Evolutionary conservation across 345 rosid genomes (phyloP).

Genomic region (Diplotaxis tenuifolia): DNA sequence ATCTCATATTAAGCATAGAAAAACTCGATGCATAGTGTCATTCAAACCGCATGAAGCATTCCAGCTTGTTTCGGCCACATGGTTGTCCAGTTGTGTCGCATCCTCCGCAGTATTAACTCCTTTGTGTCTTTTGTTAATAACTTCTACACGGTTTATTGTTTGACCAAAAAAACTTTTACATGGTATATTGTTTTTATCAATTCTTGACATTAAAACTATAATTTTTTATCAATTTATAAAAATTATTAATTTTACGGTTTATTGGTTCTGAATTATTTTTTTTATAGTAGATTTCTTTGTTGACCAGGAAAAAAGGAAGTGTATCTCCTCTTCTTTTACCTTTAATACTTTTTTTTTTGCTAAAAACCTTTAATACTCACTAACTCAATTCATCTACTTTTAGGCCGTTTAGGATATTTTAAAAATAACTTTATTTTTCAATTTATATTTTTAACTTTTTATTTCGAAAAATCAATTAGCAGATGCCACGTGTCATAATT

Average conservation of each 20-base stretch:
- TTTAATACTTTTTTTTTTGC: too few relatives aligned
- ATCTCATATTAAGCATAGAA: neutral
- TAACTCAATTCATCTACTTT: conserved; percentile 1
- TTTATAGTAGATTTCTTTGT: neutral
- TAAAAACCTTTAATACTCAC: too few relatives aligned
- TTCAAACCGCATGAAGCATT: neutral
- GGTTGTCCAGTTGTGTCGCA: neutral
- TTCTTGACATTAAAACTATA: too few relatives aligned
- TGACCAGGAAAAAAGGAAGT: neutral
- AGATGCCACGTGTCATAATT: neutral
- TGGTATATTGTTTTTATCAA: too few relatives aligned
- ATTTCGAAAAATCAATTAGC: neutral
- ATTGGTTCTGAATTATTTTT: neutral
- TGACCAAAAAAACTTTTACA: too few relatives aligned
- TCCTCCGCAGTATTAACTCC: neutral
- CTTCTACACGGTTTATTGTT: neutral
- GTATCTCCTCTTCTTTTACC: neutral
- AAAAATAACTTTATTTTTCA: neutral
- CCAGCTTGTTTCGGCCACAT: neutral
- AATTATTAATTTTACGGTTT: too few relatives aligned
- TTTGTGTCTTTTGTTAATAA: neutral
- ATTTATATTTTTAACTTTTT: neutral
- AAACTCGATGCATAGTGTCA: neutral
- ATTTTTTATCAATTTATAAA: too few relatives aligned
- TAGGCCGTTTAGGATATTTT: neutral